Base-by-base conservation (phyloP, 1,284 basidiomycete species). In the Athelia psychrophila region DNA sequence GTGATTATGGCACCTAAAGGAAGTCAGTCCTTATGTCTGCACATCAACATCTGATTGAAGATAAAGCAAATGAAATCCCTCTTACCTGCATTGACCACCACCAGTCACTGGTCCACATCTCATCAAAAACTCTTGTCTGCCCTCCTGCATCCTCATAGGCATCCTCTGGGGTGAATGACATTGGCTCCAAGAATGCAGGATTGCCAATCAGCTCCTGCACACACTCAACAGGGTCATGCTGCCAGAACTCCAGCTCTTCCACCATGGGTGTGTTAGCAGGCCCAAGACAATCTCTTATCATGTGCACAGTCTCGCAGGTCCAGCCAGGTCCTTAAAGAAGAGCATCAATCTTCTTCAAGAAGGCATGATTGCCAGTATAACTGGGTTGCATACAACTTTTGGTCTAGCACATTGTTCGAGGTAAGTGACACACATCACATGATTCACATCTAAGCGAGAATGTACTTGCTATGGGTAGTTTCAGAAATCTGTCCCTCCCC, bases 161-260 rank as follows among this genome's bases (percentile, higher is more conserved):
- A 1, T 46, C 30, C 4, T 32, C 32, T 2, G 60, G 60, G n/a
- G 23, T 40, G 32, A 56, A 61, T n/a, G 22, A 5, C 27, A 55
- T 24, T 35, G 53, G 33, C 0, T 53, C 51, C 12, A 20, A 27
- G 35, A 57, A 52, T 24, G 47, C 51, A 4, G 66, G 58, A 46
- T 69, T 63, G 3, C 60, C 58, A 13, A 65, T 47, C 2, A 70
- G 51, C 24, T 64, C 61, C 23, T 55, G 24, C 2, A 68, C 54
- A 49, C 59, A 61, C 5, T 68, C 64, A 0, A 68, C 50, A 46
- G 67, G 63, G 53, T 69, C 52, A 1, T 63, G 58, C 25, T 47
- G 47, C 64, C 67, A 68, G 2, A 68, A 46, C 47, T 70, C 65
- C 1, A 67, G 32, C 1, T 58, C 51, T 47, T 70, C 64, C 33